Conservation (phyloP, 2,329 filamentous ascomycete genomes). For the Kalaharituber pfeilii region DNA sequence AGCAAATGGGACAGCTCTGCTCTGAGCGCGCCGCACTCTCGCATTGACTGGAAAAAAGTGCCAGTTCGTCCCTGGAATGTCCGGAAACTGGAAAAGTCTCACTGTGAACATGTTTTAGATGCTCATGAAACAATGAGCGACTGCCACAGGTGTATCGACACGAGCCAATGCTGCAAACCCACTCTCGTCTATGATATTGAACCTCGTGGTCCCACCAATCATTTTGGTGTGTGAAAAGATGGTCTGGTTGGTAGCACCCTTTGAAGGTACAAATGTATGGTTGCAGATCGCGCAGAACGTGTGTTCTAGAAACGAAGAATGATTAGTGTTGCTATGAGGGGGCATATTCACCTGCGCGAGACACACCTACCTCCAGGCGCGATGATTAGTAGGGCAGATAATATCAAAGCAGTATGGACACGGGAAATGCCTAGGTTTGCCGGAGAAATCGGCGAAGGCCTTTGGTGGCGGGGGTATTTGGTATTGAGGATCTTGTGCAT, state of each 20-base stretch:
- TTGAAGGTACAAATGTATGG: constrained; percentile 27
- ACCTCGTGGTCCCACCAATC: constrained; percentile 26
- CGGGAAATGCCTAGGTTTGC: no score
- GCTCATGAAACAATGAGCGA: not conserved
- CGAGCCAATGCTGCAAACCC: constrained; percentile 4
- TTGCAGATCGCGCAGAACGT: constrained; percentile 26
- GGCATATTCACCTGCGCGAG: no score
- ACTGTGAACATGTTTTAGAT: not conserved
- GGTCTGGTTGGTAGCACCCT: constrained; percentile 20
- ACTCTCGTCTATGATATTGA: constrained; percentile 23
- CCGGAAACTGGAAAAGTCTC: no score
- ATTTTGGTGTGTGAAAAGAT: constrained; percentile 23
- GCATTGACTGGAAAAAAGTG: not conserved
- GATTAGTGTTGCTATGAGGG: no score
- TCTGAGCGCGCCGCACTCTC: not conserved
- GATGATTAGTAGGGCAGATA: not conserved
- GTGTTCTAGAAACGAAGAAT: constrained; percentile 21
- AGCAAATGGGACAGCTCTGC: not conserved
- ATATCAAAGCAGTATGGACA: not conserved
- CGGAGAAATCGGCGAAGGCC: no score
- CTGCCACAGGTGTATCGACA: not conserved
- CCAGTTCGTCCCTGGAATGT: no score
- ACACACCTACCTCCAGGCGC: not conserved
- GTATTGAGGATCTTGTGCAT: no score
- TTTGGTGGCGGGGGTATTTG: no score